phyloP scores from a whole-genome alignment of 106 monocot genomes.

The Amphibolis antarctica region DNA sequence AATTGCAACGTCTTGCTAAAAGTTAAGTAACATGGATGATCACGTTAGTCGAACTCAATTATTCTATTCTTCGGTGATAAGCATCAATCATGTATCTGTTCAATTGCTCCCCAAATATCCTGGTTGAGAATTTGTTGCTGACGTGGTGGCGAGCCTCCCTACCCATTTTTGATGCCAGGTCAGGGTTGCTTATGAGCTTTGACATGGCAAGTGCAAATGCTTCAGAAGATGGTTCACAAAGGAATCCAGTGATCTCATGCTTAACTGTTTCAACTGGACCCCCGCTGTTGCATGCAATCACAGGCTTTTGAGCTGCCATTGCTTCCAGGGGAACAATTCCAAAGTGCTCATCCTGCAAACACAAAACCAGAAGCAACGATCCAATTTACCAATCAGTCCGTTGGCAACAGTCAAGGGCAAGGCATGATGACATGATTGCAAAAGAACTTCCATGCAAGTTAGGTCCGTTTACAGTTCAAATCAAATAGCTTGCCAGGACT shows the following conservation, averaged over 20 bases:
- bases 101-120: slow-evolving; percentile 42
- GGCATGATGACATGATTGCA: too few species aligned
- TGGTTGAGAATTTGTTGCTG: slow-evolving; percentile 39
- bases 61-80: slow-evolving; percentile 44
- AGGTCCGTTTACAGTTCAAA: too few species aligned
- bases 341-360: slow-evolving; percentile 70
- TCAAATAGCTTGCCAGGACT: too few species aligned
- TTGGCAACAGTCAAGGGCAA: neutral
- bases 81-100: slow-evolving; percentile 36
- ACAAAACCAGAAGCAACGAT: neutral
- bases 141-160: slow-evolving; percentile 44
- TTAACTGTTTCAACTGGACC: slow-evolving; percentile 64
- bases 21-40: too few species aligned
- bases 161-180: slow-evolving; percentile 49
- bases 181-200: slow-evolving; percentile 21
- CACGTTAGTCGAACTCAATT: slow-evolving; percentile 1
- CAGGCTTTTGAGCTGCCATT: slow-evolving; percentile 76
- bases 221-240: slow-evolving; percentile 37
- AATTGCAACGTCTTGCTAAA: too few species aligned
- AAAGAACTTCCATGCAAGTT: too few species aligned
- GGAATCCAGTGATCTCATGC: slow-evolving; percentile 55
- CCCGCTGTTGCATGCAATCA: slow-evolving; percentile 87
- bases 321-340: slow-evolving; percentile 90
- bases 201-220: slow-evolving; percentile 49
- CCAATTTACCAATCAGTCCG: neutral